phyloP scores from a whole-genome alignment of 129 eudicot genomes.

The Artemisia annua region DNA sequence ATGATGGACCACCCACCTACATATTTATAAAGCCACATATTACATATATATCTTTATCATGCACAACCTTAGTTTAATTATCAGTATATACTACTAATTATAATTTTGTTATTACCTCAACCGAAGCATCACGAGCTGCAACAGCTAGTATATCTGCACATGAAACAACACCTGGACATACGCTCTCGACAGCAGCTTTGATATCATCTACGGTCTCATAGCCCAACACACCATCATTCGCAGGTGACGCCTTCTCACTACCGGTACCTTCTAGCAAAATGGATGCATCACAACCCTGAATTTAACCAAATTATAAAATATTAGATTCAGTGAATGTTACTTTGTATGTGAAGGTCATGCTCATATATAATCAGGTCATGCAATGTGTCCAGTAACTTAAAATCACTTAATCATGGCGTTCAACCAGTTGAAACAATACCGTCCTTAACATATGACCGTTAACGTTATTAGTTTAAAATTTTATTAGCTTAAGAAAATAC shows the following conservation, averaged over 20 bases:
- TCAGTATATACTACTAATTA: neutral
- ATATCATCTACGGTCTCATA: constrained; percentile 62
- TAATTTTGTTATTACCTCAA: constrained; percentile 27
- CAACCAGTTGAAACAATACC: too few relatives aligned
- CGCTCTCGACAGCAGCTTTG: constrained; percentile 57
- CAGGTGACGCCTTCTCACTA: constrained; percentile 49
- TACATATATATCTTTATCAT: too few relatives aligned
- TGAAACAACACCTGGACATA: constrained; percentile 80
- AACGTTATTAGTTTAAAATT: too few relatives aligned
- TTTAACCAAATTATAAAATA: neutral
- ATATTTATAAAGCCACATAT: neutral
- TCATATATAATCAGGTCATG: too few relatives aligned
- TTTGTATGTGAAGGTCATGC: too few relatives aligned
- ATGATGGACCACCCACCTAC: constrained; percentile 62
- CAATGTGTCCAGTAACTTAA: too few relatives aligned
- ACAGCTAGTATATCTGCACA: constrained; percentile 85
- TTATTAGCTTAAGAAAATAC: too few relatives aligned
- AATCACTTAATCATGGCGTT: too few relatives aligned
- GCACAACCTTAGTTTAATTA: neutral
- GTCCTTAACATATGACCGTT: too few relatives aligned
- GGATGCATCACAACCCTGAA: constrained; percentile 89
- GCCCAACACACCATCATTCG: constrained; percentile 59
- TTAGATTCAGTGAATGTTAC: too few relatives aligned
- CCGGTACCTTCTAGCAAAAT: constrained; percentile 50
- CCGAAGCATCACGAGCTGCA: constrained; percentile 79